Conservation (phyloP, 441 rosid species). For the Isatis lusitanica region DNA sequence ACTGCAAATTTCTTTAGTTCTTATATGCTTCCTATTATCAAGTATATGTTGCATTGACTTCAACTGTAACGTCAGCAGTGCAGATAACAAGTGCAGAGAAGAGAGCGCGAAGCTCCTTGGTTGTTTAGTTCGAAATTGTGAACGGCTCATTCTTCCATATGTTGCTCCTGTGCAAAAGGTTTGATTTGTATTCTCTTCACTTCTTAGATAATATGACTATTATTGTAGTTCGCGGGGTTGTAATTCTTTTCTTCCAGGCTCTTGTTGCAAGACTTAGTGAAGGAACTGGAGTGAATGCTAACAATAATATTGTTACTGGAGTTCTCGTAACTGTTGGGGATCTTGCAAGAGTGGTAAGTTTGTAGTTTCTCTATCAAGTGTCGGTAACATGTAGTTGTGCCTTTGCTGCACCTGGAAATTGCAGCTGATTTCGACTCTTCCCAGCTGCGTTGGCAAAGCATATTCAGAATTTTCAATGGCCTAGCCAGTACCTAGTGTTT, state of each 20-base stretch:
- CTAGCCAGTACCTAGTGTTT: constrained; percentile 6
- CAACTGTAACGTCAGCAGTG: constrained; percentile 76
- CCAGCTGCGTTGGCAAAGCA: constrained; percentile 20
- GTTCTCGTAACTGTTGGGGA: constrained; percentile 99
- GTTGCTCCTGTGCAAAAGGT: constrained; percentile 99
- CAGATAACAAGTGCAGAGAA: constrained; percentile 98
- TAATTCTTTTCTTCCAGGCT: constrained; percentile 62
- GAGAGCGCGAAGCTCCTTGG: constrained; percentile 99
- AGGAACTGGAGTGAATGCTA: constrained; percentile 87
- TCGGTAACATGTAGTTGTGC: constrained; percentile 1
- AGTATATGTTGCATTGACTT: constrained; percentile 38
- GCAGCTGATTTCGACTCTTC: constrained; percentile 5
- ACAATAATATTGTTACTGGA: constrained; percentile 90
- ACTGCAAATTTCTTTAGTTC: constrained; percentile 24
- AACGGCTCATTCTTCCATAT: constrained; percentile 89
- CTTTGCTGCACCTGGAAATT: constrained; percentile 2
- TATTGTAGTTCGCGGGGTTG: constrained; percentile 21
- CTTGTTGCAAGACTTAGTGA: constrained; percentile 95
- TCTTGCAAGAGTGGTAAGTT: constrained; percentile 99
- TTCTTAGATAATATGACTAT: constrained; percentile 25
- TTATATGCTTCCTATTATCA: constrained; percentile 13
- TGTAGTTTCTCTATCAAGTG: constrained; percentile 23
- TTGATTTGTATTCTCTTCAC: constrained; percentile 37
- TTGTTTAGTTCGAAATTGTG: constrained; percentile 97
- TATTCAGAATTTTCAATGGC: constrained; percentile 13